Base-by-base conservation (phyloP, 2,329 filamentous ascomycete species). In the Tolypocladium capitatum region DNA sequence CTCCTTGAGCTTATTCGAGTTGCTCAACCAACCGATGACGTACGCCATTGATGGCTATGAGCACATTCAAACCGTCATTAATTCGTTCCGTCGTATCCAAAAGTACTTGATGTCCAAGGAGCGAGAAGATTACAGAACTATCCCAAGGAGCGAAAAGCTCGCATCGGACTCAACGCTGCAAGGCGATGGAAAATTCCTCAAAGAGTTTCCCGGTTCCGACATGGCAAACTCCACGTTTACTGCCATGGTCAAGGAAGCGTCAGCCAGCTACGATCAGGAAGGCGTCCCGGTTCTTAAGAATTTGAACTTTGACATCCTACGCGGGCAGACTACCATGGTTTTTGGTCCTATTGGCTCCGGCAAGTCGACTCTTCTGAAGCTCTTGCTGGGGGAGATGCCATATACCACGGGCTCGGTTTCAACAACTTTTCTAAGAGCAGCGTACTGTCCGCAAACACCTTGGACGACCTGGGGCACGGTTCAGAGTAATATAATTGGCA, bases 391-490 rank as follows among this genome's bases (percentile, higher is more conserved):
- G 14, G 57, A 59, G 47, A 44, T 57, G 27, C 53, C 53, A 8
- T 30, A 51, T 10, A 50, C 46, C 4, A 35, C 43, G 2, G 55
- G 56, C 11, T 38, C 46, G 7, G 27, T 56, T 2, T 10, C 46
- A 1, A 49, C 48, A 2, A 36, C 45, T 2, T 53, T 51, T 18
- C 36, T 47, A 9, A 51, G 45, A 18, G 51, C 52, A 0, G 55
- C 57, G 13, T 59, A 56, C 31, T 58, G 56, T 36, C 50, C 54
- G 1, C 58, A 61, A 41, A 52, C 53, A 2, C 53, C 57, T 1
- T 61, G 56, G 56, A 52, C 59, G 1, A 51, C 49, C 2, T 55
- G 55, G 41, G 54, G 52, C 10, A 56, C 58, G 2, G 48, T 61
- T 8, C 52, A 51, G 8, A 49, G 53, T n/a, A 61, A 59, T 31